Conservation (phyloP, 352 stramenopile species). For the Globisporangium polare region DNA sequence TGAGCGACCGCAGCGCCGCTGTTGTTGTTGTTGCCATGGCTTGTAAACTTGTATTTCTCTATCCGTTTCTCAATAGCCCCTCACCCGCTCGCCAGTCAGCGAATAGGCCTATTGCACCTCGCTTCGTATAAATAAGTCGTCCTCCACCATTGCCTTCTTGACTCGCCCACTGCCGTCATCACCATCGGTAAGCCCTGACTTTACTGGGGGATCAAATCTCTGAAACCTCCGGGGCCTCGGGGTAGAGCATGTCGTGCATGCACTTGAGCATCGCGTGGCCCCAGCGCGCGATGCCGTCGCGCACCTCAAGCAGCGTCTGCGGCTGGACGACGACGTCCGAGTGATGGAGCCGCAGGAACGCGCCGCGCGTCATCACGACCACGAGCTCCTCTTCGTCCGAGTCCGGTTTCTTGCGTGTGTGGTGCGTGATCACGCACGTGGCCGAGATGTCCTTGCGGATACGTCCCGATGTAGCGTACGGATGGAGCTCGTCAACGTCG, state of each 20-base stretch:
- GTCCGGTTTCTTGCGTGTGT: conserved; percentile 3
- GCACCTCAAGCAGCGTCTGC: conserved; percentile 12
- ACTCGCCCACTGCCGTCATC: not conserved
- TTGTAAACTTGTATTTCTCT: not conserved
- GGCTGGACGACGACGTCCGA: conserved; percentile 3
- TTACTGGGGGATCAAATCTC: not conserved
- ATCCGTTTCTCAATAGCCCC: not conserved
- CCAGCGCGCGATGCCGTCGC: conserved; percentile 19
- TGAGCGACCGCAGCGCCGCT: conserved; percentile 22
- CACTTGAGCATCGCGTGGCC: conserved; percentile 20
- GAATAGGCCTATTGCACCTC: not conserved
- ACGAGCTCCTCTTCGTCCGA: conserved; percentile 7
- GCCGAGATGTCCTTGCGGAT: conserved; percentile 46
- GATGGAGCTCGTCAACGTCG: conserved; percentile 47
- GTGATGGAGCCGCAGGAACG: conserved; percentile 14
- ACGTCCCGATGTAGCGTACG: conserved; percentile 35
- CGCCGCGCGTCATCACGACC: conserved; percentile 17
- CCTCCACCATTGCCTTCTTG: not conserved
- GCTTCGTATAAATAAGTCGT: not conserved
- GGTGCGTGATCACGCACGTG: conserved; percentile 32
- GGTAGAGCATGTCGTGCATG: conserved; percentile 17
- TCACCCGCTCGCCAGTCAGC: no score
- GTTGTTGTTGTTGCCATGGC: not conserved
- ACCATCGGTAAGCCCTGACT: not conserved
- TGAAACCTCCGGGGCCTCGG: not conserved